These are phyloP conservation scores for Pythium inflatum DNA, from an alignment of 352 stramenopile species.

Conservation along the genomic window DNA sequence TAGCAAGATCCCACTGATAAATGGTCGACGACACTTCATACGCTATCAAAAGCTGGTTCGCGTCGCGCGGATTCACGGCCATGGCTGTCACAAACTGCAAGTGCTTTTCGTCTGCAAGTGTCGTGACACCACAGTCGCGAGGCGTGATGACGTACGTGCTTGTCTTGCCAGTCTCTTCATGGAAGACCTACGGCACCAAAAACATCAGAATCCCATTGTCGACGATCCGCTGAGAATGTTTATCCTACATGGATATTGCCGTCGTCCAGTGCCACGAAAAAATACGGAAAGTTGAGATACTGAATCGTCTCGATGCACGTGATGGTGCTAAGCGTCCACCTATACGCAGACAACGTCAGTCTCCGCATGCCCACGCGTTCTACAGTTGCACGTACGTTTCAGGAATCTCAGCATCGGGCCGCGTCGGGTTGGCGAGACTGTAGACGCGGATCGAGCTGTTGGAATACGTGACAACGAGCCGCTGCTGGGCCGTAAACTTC, in stretches of 20 bases:
- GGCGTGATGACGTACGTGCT: slow-evolving; percentile 72
- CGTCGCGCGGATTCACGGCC: slow-evolving; percentile 59
- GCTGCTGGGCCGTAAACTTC: slow-evolving; percentile 68
- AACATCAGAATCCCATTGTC: too few species aligned
- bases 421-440: slow-evolving; percentile 39
- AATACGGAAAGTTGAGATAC: slow-evolving; percentile 63
- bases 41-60: slow-evolving; percentile 63
- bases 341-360: slow-evolving; percentile 15
- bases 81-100: slow-evolving; percentile 51
- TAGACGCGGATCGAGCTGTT: slow-evolving; percentile 73
- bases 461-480: slow-evolving; percentile 63
- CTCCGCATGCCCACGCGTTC: not conserved
- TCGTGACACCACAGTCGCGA: slow-evolving; percentile 44
- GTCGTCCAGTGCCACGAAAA: slow-evolving; percentile 77
- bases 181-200: slow-evolving; percentile 49
- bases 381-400: slow-evolving; percentile 13
- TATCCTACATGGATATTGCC: slow-evolving; percentile 63
- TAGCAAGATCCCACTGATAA: slow-evolving; percentile 71
- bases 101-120: slow-evolving; percentile 29
- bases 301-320: slow-evolving; percentile 66
- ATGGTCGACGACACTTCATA: slow-evolving; percentile 59
- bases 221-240: too few species aligned
- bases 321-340: slow-evolving; percentile 72
- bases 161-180: slow-evolving; percentile 72
- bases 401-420: slow-evolving; percentile 35